These are phyloP conservation scores for Globisporangium viniferum DNA, from an alignment of 352 stramenopile genomes.

Conservation along the genomic window DNA sequence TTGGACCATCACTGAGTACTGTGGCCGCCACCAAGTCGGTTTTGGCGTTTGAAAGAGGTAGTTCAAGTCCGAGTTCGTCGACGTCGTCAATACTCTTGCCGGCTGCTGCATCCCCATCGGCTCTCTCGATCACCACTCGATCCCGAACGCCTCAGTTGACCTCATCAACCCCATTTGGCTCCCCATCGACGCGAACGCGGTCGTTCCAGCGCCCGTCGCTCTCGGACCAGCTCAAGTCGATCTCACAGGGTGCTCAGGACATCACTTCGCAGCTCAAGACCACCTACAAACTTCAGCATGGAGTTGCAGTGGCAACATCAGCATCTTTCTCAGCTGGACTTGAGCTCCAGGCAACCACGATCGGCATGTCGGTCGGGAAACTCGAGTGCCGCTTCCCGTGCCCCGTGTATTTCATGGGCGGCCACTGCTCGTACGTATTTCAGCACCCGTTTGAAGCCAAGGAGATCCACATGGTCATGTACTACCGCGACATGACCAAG, in stretches of 20 bases:
- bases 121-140: conserved; percentile 2
- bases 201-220: conserved; percentile 39
- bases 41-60: neutral
- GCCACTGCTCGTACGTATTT: conserved; percentile 66
- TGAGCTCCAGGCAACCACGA: conserved; percentile 44
- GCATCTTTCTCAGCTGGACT: neutral
- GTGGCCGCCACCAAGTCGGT: neutral
- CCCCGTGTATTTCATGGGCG: conserved; percentile 40
- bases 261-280: conserved; percentile 50
- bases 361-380: conserved; percentile 43
- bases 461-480: conserved; percentile 75
- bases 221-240: conserved; percentile 59
- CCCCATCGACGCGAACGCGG: neutral
- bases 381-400: conserved; percentile 67
- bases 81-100: neutral
- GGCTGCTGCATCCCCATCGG: neutral
- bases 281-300: conserved; percentile 38
- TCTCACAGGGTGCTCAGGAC: conserved; percentile 43
- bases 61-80: neutral
- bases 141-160: neutral
- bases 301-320: conserved; percentile 1
- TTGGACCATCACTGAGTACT: neutral
- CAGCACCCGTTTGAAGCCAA: conserved; percentile 68
- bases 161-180: neutral
- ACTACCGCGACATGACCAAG: conserved; percentile 66